Conservation (phyloP, 306 rosid species). For the Dalbergia cultrata region DNA sequence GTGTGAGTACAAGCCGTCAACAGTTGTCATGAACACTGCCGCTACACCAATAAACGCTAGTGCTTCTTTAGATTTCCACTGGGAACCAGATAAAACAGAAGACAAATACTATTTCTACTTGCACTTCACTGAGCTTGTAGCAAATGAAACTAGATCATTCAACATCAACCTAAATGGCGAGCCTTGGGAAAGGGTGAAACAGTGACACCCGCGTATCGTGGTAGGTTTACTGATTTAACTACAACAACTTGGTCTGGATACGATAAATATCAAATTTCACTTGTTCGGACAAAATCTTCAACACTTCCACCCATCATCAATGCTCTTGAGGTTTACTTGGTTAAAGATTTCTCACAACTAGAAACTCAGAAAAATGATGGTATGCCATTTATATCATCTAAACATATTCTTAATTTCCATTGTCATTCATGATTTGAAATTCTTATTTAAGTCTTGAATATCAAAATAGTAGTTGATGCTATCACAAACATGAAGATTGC, state of each 20-base stretch:
- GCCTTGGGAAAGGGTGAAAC: background rate
- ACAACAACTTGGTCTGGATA: background rate
- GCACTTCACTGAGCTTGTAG: conserved; percentile 46
- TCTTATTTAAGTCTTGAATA: background rate
- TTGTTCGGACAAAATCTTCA: conserved; percentile 21
- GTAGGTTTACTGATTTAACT: fast-evolving
- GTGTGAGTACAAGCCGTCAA: conserved; percentile 34
- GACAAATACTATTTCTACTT: conserved; percentile 15
- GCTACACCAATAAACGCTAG: conserved; percentile 28
- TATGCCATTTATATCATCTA: conserved; percentile 15
- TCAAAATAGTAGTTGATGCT: conserved; percentile 54
- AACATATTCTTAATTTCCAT: background rate
- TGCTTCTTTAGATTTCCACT: conserved; percentile 10
- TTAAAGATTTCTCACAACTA: conserved; percentile 36
- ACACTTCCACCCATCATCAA: conserved; percentile 60
- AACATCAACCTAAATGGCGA: conserved; percentile 27
- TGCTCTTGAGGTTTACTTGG: conserved; percentile 49
- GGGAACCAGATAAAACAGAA: background rate
- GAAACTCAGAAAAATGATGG: conserved; percentile 53
- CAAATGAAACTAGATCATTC: conserved; percentile 52
- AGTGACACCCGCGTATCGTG: background rate
- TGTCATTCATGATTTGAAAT: background rate
- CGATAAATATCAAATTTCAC: background rate
- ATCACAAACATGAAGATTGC: conserved; percentile 59
- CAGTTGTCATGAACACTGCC: conserved; percentile 53